Conservation (phyloP, 345 rosid genomes). For the Heritiera fomes region DNA sequence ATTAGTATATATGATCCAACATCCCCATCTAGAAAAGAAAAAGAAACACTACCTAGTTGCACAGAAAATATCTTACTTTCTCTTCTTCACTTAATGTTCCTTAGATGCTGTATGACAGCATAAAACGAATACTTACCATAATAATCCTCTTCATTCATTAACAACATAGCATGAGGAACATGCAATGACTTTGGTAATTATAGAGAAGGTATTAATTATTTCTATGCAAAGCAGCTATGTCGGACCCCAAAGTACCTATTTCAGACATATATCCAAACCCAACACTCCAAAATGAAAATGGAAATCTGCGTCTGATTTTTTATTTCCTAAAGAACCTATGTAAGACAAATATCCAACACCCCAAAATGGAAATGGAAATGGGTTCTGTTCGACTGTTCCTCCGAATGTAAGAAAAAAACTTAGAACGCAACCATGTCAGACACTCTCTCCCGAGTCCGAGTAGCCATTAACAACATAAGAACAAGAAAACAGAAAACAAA, state of each 20-base stretch:
- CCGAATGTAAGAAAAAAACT: neutral
- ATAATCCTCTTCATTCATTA: neutral
- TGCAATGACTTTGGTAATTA: neutral
- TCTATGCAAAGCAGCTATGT: neutral
- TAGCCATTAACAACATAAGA: neutral
- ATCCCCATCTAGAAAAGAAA: neutral
- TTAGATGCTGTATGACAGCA: neutral
- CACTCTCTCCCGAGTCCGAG: neutral
- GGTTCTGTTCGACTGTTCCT: too few species aligned
- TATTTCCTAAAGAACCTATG: neutral
- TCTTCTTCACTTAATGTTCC: neutral
- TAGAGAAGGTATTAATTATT: neutral
- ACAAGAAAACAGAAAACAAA: neutral
- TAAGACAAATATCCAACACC: neutral
- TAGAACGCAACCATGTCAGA: neutral
- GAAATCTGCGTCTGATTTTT: neutral
- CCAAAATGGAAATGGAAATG: neutral
- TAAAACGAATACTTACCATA: neutral
- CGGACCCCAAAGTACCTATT: neutral
- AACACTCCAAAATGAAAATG: neutral
- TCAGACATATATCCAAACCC: neutral
- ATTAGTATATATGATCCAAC: slow-evolving; percentile 2
- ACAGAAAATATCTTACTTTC: neutral
- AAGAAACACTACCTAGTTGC: neutral
- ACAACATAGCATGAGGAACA: neutral